Evolutionary conservation across 805 yeast species (phyloP).

Genomic region (Kurtzmaniella cleridarum): DNA sequence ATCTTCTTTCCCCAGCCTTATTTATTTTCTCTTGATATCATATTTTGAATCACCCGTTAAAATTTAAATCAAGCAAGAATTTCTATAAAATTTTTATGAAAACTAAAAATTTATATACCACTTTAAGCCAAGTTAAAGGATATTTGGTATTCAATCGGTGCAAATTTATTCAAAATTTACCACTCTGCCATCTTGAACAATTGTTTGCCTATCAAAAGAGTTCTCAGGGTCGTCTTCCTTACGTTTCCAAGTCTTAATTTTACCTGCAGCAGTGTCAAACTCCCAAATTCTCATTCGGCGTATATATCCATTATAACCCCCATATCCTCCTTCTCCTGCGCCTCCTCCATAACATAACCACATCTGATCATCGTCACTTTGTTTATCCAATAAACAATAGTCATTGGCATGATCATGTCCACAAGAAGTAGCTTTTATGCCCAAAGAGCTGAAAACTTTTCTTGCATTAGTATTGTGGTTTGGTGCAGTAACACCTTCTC

Average conservation of each 20-base stretch:
- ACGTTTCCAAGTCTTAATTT: slow-evolving; percentile 68
- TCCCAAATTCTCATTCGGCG: slow-evolving; percentile 74
- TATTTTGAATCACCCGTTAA: no score
- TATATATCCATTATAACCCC: slow-evolving; percentile 84
- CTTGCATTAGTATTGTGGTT: slow-evolving; percentile 63
- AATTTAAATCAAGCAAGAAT: no score
- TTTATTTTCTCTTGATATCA: no score
- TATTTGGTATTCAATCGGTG: no score
- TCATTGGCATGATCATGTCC: slow-evolving; percentile 98
- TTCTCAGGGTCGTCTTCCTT: slow-evolving; percentile 49
- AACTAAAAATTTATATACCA: no score
- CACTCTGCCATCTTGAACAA: slow-evolving; percentile 45
- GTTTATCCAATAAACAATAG: slow-evolving; percentile 62
- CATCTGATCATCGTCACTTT: slow-evolving; percentile 34
- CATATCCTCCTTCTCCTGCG: slow-evolving; percentile 93
- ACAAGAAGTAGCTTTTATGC: slow-evolving; percentile 69
- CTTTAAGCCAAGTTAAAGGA: no score
- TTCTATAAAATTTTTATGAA: no score
- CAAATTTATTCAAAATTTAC: slow-evolving; percentile 13
- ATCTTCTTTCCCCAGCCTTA: no score
- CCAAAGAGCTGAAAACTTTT: slow-evolving; percentile 51
- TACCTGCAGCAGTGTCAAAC: slow-evolving; percentile 44
- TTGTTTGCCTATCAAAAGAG: slow-evolving; percentile 44
- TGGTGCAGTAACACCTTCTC: slow-evolving; percentile 81
- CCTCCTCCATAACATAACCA: slow-evolving; percentile 97